phyloP scores from a whole-genome alignment of 106 monocot species.

The Dioscorea dumetorum region DNA sequence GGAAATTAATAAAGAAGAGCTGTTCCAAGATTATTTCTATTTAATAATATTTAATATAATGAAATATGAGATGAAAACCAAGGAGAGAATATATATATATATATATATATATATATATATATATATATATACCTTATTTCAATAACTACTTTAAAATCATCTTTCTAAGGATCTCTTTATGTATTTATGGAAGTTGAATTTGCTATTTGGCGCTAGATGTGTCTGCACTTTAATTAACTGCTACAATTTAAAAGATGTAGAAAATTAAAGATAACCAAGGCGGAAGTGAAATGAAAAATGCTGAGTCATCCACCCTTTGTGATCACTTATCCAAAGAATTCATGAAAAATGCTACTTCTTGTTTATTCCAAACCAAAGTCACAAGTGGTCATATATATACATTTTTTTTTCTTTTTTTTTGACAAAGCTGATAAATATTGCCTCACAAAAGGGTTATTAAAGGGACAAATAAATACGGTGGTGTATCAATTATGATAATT shows the following conservation, averaged over 20 bases:
- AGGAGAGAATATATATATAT: not conserved
- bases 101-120: too few relatives aligned
- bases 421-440: too few relatives aligned
- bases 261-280: not conserved
- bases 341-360: constrained; percentile 38
- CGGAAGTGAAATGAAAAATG: constrained; percentile 4
- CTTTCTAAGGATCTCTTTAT: constrained; percentile 23
- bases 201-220: constrained; percentile 34
- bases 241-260: not conserved
- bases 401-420: too few relatives aligned
- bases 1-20: not conserved
- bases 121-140: constrained; percentile 27
- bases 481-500: too few relatives aligned
- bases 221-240: constrained; percentile 19
- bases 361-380: not conserved
- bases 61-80: not conserved
- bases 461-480: too few relatives aligned
- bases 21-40: too few relatives aligned
- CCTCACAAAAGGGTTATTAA: too few relatives aligned
- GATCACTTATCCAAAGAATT: constrained; percentile 47
- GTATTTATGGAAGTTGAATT: constrained; percentile 46
- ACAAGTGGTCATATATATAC: too few relatives aligned
- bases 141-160: constrained; percentile 29
- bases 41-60: too few relatives aligned
- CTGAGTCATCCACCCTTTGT: constrained; percentile 41